Evolutionary conservation across 345 rosid species (phyloP).

Genomic region (Anastatica hierochuntica): DNA sequence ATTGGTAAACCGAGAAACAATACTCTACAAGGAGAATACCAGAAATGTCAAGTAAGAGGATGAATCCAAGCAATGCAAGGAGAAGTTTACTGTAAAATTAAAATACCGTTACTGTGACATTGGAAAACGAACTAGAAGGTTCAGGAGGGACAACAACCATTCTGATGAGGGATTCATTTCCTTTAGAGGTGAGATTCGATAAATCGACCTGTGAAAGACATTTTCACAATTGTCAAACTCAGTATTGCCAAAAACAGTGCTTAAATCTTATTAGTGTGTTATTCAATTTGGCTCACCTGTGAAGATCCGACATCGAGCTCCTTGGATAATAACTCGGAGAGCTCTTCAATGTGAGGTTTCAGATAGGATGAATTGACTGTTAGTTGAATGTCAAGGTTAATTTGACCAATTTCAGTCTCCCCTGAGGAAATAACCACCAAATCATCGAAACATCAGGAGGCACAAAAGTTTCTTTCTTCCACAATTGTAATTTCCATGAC

Average conservation of each 20-base stretch:
- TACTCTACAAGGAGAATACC: conserved; percentile 28
- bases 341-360: conserved; percentile 40
- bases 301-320: conserved; percentile 45
- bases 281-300: conserved; percentile 39
- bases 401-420: conserved; percentile 41
- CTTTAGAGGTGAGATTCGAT: conserved; percentile 44
- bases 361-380: conserved; percentile 42
- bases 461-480: background rate
- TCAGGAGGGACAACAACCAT: conserved; percentile 53
- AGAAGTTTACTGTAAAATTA: conserved; percentile 1
- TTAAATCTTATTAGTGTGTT: background rate
- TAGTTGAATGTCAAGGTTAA: conserved; percentile 52
- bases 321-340: conserved; percentile 38
- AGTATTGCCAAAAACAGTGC: background rate
- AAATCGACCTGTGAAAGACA: conserved; percentile 44
- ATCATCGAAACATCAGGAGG: background rate
- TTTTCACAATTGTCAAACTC: background rate
- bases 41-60: background rate
- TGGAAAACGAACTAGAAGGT: conserved; percentile 42
- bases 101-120: conserved; percentile 54
- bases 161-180: conserved; percentile 44
- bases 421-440: conserved; percentile 20
- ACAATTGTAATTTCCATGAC: background rate
- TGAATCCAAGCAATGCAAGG: background rate
- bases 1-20: conserved; percentile 54